Percentiles rank a stretch among this genome's conserved stretches.
Evolutionary conservation across 306 rosid species (phyloP).

Genomic region (Adenanthera pavonina): DNA sequence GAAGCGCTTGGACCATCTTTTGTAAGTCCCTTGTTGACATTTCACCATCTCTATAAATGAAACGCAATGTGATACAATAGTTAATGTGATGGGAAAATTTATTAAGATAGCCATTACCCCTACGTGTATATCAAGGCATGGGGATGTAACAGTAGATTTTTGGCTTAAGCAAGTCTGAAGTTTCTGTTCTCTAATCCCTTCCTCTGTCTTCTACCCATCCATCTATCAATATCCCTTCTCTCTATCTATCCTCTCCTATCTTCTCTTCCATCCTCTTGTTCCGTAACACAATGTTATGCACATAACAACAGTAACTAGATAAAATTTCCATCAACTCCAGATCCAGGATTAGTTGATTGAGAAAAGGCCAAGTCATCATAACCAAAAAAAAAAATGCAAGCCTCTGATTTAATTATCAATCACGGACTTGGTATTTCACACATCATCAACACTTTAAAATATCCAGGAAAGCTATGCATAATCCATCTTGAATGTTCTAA

Average conservation of each 20-base stretch:
- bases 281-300: constrained; percentile 24
- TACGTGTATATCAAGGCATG: too few species aligned
- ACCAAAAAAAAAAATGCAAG: constrained; percentile 9
- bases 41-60: constrained; percentile 65
- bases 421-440: constrained; percentile 18
- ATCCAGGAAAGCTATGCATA: constrained; percentile 16
- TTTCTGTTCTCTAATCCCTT: too few species aligned
- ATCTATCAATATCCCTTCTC: too few species aligned
- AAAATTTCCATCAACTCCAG: constrained; percentile 28
- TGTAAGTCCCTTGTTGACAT: constrained; percentile 92
- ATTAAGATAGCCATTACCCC: too few species aligned
- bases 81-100: too few species aligned
- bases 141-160: too few species aligned
- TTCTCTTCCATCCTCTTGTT: too few species aligned
- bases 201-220: too few species aligned
- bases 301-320: constrained; percentile 27
- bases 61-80: background rate
- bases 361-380: constrained; percentile 32
- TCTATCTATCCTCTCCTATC: too few species aligned
- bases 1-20: constrained; percentile 98
- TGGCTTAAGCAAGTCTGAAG: too few species aligned
- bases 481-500: background rate
- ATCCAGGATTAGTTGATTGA: constrained; percentile 18
- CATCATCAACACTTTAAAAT: constrained; percentile 1
- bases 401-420: constrained; percentile 9